Percentiles rank a stretch among this genome's conserved stretches.
phyloP scores from a whole-genome alignment of 192 early-diverging fungal genomes.

The Coemansia sp. region DNA sequence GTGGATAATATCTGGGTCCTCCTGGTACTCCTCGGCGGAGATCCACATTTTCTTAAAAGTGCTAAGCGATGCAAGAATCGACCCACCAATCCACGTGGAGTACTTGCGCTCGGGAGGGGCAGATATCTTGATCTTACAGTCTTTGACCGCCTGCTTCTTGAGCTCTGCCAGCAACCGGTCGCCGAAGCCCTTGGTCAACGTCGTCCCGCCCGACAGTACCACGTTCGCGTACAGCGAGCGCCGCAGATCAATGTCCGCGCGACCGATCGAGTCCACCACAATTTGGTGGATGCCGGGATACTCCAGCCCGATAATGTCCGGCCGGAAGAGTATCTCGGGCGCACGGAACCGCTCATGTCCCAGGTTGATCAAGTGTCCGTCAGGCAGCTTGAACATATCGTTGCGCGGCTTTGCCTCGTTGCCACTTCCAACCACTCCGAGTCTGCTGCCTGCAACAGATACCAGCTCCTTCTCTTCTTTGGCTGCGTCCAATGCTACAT shows the following conservation, averaged over 20 bases:
- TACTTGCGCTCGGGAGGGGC: constrained; percentile 98
- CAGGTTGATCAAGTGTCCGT: constrained; percentile 58
- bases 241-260: constrained; percentile 92
- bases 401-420: constrained; percentile 30
- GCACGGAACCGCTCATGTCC: constrained; percentile 91
- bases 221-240: constrained; percentile 84
- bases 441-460: constrained; percentile 66
- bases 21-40: constrained; percentile 94
- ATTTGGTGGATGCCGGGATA: constrained; percentile 92
- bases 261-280: constrained; percentile 88
- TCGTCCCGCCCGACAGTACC: constrained; percentile 97
- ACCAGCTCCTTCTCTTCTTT: constrained; percentile 92
- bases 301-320: constrained; percentile 90
- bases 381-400: constrained; percentile 48
- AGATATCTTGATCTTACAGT: constrained; percentile 96
- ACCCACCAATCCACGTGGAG: constrained; percentile 97
- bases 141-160: constrained; percentile 85
- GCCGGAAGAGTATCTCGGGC: constrained; percentile 94
- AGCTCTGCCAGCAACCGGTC: constrained; percentile 90
- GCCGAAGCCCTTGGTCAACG: constrained; percentile 88
- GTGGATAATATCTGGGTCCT: constrained; percentile 92
- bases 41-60: constrained; percentile 99
- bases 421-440: constrained; percentile 67
- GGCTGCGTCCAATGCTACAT: constrained; percentile 81
- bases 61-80: constrained; percentile 90